Conservation (phyloP, 148 eudicot species). For the Mesembryanthemum crystallinum region DNA sequence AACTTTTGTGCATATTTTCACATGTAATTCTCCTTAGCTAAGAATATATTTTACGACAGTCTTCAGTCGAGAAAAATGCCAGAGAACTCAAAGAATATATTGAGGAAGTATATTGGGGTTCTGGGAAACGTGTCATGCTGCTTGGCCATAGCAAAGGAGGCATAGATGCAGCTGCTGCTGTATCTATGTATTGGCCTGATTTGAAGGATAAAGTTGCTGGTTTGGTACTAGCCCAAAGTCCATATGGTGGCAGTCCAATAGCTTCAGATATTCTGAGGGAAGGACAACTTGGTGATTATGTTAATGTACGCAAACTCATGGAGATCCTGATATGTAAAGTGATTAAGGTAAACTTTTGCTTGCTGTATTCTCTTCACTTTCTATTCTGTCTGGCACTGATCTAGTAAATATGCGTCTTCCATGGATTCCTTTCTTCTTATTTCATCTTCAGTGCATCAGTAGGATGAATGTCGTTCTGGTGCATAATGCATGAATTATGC, state of each 20-base stretch:
- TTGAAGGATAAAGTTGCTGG: conserved; percentile 95
- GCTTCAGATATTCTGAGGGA: conserved; percentile 90
- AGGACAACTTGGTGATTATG: conserved; percentile 96
- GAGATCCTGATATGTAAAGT: conserved; percentile 88
- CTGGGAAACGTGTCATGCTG: conserved; percentile 70
- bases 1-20: conserved; percentile 12
- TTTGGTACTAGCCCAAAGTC: conserved; percentile 88
- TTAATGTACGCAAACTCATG: conserved; percentile 80
- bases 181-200: conserved; percentile 93
- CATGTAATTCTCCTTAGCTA: conserved; percentile 6
- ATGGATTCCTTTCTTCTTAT: neutral
- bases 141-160: conserved; percentile 99
- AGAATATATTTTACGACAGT: conserved; percentile 40
- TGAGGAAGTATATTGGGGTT: conserved; percentile 96
- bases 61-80: conserved; percentile 93
- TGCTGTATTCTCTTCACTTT: neutral
- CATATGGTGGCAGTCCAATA: conserved; percentile 98
- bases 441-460: neutral
- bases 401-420: neutral
- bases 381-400: neutral
- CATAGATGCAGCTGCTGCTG: conserved; percentile 91
- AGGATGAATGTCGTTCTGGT: neutral
- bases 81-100: conserved; percentile 80
- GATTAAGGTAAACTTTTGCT: conserved; percentile 55
- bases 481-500: neutral